Evolutionary conservation across 495 filamentous ascomycete genomes (phyloP).

Genomic region (Darksidea phi): DNA sequence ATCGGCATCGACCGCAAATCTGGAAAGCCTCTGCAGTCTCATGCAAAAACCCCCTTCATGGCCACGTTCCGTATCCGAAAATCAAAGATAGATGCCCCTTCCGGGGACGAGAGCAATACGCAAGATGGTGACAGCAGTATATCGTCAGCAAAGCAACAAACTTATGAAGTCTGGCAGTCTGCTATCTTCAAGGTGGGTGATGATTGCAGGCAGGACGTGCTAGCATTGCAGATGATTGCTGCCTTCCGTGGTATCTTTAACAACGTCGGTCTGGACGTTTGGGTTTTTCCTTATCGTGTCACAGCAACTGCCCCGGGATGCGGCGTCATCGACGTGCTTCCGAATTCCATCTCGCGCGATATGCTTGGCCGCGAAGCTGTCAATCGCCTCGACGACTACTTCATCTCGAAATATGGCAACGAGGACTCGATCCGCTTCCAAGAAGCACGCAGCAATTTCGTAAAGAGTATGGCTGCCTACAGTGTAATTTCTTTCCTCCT

Average conservation of each 20-base stretch:
- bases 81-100: conserved; percentile 55
- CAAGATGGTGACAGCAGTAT: conserved; percentile 5
- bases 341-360: conserved; percentile 95
- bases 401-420: conserved; percentile 92
- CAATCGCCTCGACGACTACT: conserved; percentile 97
- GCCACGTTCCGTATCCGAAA: conserved; percentile 96
- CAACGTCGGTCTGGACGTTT: conserved; percentile 90
- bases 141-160: conserved; percentile 36
- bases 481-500: conserved; percentile 95
- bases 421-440: conserved; percentile 94
- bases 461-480: conserved; percentile 99
- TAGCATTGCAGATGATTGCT: conserved; percentile 96
- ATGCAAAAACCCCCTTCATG: conserved; percentile 98
- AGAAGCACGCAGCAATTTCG: conserved; percentile 92
- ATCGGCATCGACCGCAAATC: conserved; percentile 97
- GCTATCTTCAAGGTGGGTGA: conserved; percentile 99
- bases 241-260: conserved; percentile 96
- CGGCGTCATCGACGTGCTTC: conserved; percentile 95
- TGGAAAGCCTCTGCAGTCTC: conserved; percentile 93
- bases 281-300: conserved; percentile 94
- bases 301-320: conserved; percentile 98
- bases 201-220: conserved; percentile 94
- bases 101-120: conserved; percentile 39
- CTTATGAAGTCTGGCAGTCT: conserved; percentile 94
- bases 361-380: conserved; percentile 98